Percentiles rank a stretch among this genome's conserved stretches.
These are phyloP conservation scores for Echinosophora koreensis DNA, from an alignment of 306 rosid species.

Conservation along the genomic window DNA sequence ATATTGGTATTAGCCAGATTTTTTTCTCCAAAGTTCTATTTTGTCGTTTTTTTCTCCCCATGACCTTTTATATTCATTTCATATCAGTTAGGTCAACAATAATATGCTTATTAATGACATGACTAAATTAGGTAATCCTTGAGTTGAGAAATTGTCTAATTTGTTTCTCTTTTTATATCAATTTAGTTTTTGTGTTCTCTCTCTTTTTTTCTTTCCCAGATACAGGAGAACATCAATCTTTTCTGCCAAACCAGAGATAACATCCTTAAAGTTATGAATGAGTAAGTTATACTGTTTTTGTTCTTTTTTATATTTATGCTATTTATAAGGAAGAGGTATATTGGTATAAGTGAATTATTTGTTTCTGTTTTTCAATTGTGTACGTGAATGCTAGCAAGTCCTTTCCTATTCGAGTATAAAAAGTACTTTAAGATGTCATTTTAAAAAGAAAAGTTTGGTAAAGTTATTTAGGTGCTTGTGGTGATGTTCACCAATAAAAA, in stretches of 20 bases:
- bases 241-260: slow-evolving; percentile 87
- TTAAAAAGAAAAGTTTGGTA: neutral
- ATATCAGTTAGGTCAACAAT: slow-evolving; percentile 17
- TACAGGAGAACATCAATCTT: slow-evolving; percentile 84
- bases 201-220: too few species aligned
- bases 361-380: slow-evolving; percentile 26
- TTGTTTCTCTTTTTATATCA: slow-evolving; percentile 21
- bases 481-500: neutral
- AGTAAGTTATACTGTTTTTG: slow-evolving; percentile 64
- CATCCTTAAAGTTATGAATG: slow-evolving; percentile 82
- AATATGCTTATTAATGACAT: slow-evolving; percentile 18
- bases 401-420: slow-evolving; percentile 10
- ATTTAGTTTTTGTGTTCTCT: slow-evolving; percentile 10
- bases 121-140: slow-evolving; percentile 15
- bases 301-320: slow-evolving; percentile 30
- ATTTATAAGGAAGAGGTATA: slow-evolving; percentile 16
- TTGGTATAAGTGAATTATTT: neutral
- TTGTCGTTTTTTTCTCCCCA: neutral
- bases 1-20: neutral
- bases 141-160: slow-evolving; percentile 5
- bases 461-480: neutral
- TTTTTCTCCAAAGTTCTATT: neutral
- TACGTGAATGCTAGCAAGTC: slow-evolving; percentile 10
- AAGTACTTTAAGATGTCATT: neutral
- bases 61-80: slow-evolving; percentile 22